Evolutionary conservation across 2,329 filamentous ascomycete species (phyloP).

Genomic region (Calonectria fujianensis): DNA sequence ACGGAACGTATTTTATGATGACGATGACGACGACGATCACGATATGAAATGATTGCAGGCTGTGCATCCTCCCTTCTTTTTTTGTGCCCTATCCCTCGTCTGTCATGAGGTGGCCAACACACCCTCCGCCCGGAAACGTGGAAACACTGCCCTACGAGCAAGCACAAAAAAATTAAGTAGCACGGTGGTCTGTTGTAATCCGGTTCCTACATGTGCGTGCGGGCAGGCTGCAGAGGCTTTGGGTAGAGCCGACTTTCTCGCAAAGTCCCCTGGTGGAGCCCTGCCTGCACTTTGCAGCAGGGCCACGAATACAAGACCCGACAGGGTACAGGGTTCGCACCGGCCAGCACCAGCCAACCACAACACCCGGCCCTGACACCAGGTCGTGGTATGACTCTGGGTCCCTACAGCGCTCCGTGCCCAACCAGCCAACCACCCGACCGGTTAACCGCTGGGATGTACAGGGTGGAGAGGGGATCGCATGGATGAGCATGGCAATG

Average conservation of each 20-base stretch:
- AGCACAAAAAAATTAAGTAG: constrained; percentile 11
- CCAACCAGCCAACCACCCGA: constrained; percentile 46
- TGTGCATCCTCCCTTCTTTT: constrained; percentile 12
- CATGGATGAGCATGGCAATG: constrained; percentile 17
- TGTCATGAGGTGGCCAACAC: constrained; percentile 37
- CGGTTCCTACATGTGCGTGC: constrained; percentile 5
- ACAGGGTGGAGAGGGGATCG: constrained; percentile 2
- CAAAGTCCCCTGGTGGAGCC: constrained; percentile 33
- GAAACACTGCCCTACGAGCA: background rate
- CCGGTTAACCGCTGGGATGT: constrained; percentile 45
- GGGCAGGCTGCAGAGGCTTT: constrained; percentile 11
- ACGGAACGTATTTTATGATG: background rate
- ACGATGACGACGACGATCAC: constrained; percentile 31
- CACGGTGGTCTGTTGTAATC: constrained; percentile 2
- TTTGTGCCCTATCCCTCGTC: background rate
- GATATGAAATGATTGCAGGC: constrained; percentile 17
- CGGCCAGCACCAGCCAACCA: constrained; percentile 12
- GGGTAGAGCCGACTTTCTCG: constrained; percentile 10
- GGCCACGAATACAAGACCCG: constrained; percentile 37
- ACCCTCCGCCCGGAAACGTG: constrained; percentile 27
- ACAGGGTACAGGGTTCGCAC: constrained; percentile 21
- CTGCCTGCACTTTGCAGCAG: constrained; percentile 12
- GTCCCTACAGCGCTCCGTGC: constrained; percentile 37
- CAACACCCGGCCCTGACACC: background rate
- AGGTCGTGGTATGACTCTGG: constrained; percentile 30